phyloP scores from a whole-genome alignment of 768 basidiomycete species.

The Auriscalpium vulgare region DNA sequence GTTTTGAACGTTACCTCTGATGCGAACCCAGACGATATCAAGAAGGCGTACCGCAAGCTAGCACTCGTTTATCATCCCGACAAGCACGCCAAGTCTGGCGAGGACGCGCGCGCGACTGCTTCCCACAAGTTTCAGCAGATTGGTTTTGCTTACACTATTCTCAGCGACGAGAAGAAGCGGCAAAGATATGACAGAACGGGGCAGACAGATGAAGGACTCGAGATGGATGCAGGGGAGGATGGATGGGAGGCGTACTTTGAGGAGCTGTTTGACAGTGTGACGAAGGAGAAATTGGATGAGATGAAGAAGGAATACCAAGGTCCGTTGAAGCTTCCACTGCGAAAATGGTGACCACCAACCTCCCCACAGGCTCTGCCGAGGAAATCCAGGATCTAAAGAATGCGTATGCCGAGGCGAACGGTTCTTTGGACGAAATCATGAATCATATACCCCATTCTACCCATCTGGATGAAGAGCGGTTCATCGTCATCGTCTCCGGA shows the following conservation, averaged over 20 bases:
- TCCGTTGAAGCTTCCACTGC: conserved; percentile 19
- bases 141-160: conserved; percentile 87
- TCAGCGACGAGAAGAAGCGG: conserved; percentile 70
- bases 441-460: conserved; percentile 80
- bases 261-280: conserved; percentile 81
- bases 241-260: conserved; percentile 97
- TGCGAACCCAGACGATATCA: conserved; percentile 61
- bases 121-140: conserved; percentile 85
- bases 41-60: conserved; percentile 76
- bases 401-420: conserved; percentile 65
- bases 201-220: conserved; percentile 72
- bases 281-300: conserved; percentile 80
- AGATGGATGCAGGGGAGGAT: conserved; percentile 63
- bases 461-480: conserved; percentile 77
- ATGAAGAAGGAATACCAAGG: conserved; percentile 95
- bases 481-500: conserved; percentile 58
- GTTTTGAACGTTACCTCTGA: conserved; percentile 51
- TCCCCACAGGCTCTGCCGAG: conserved; percentile 65
- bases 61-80: conserved; percentile 87
- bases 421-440: conserved; percentile 79
- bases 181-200: conserved; percentile 82
- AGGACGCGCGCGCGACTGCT: conserved; percentile 56
- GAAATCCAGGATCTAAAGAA: conserved; percentile 72
- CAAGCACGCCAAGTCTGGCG: conserved; percentile 62
- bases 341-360: neutral